Base-by-base conservation (phyloP, 1,284 basidiomycete species). In the Stereum hirsutum region DNA sequence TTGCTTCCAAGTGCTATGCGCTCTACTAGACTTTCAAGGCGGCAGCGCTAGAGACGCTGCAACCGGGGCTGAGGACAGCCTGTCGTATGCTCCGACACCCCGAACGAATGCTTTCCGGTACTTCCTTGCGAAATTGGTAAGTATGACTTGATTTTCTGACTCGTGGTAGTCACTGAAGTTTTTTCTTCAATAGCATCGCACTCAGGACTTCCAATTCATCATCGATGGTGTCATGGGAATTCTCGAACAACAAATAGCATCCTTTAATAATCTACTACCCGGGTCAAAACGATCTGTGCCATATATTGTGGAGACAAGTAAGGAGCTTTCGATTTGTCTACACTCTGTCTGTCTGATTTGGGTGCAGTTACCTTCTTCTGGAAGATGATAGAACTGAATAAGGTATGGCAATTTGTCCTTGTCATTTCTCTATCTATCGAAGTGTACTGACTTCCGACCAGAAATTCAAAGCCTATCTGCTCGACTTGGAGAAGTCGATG, bases 311-410 rank as follows among this genome's bases (percentile, higher is more conserved):
- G 90, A 94, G 61, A 83, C 77, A 2, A 76, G 89, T 89, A 50
- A 55, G 85, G 15, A 33, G 10, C 31, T 36, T 30, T 8, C n/a
- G 10, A 25, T 19, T 25, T 12, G 27, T 19, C 46, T 23, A 32
- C 11, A 36, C 19, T 39, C 20, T 7, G 8, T 26, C 26, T 32
- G 26, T 17, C n/a, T 33, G 14, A 10, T 15, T 32, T 6, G 20
- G 12, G 12, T 35, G 11, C 24, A 44, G 88, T 90, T 42, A 72
- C 93, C 42, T 73, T 96, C 42, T 75, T 94, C 43, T 95, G 91
- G 91, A 89, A 91, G 60, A 76, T 90, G 60, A 68, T 94, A 33
- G 93, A 95, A 52, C 62, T 93, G 24, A 95, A 95, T 66, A 93
- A 89, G 71, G 90, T 89, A 46, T 36, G 64, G 44, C 6, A 19